Base-by-base conservation (phyloP, 345 rosid species). In the Mangifera indica region DNA sequence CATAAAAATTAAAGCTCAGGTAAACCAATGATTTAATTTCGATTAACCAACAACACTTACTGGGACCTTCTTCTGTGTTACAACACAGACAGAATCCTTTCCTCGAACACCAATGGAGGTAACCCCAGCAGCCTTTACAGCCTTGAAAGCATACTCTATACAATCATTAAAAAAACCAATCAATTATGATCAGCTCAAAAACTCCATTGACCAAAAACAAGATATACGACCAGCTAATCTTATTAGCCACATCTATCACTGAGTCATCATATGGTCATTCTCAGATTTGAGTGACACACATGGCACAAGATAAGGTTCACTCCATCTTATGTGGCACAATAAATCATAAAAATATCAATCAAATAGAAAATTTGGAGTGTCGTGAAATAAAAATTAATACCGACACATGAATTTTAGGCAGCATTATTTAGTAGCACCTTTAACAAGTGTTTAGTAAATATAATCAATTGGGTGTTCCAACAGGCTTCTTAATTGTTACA, bases 31-130 rank as follows among this genome's bases (percentile, higher is more conserved):
- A n/a, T 34, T 51, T 12, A 49, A 51, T 22, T 29, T 13, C 18
- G 52, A 51, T 26, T 40, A 78, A 52, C 46, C 22, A 65, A 21
- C 37, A 58, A 77, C 45, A 87, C 98, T 77, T 45, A 92, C 99
- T 76, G 99, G 97, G 73, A 95, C 98, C 84, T 95, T 95, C 94
- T 95, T 95, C 86, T 95, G 99, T 3, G 99, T 92, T 51, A 95
- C 99, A 37, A 95, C 97, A 13, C 99, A 95, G 0, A 95, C 91
- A 13, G 98, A 92, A 72, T 95, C 99, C 76, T 89, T 92, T 1
- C 99, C 99, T 20, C 94, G 83, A 54, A 95, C 99, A 45, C 98
- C 99, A 40, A 95, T 95, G 24, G 99, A 92, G 66, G 99, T 95
- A 72, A 91, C 88, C 56, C 93, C 93, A 59, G 99, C 91, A 22